Percentiles rank a stretch among this genome's conserved stretches.
Evolutionary conservation across 2,329 filamentous ascomycete species (phyloP).

Genomic region (Fusarium secorum): DNA sequence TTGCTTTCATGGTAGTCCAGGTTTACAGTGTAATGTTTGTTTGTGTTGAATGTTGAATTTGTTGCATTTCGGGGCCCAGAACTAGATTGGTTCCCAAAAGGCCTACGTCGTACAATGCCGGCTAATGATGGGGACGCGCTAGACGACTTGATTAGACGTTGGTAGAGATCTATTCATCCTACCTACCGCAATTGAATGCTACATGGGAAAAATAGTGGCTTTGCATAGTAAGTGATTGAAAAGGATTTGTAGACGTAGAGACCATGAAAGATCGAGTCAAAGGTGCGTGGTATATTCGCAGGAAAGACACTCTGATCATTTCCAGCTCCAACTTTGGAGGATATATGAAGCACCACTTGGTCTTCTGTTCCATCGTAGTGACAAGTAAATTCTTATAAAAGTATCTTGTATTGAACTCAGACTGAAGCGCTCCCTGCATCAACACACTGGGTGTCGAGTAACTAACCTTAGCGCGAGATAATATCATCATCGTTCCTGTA

Average conservation of each 20-base stretch:
- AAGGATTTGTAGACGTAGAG: not conserved
- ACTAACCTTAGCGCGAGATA: not conserved
- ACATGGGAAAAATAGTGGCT: not conserved
- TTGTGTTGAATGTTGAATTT: not conserved
- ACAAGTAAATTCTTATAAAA: not conserved
- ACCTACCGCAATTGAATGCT: rapidly evolving
- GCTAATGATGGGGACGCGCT: not conserved
- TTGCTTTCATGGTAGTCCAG: not conserved
- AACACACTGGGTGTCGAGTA: not conserved
- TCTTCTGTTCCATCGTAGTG: not conserved
- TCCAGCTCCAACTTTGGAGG: too few relatives aligned
- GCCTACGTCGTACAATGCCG: not conserved
- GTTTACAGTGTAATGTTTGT: rapidly evolving
- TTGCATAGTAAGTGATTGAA: rapidly evolving
- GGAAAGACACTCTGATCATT: not conserved
- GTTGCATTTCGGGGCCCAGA: too few relatives aligned
- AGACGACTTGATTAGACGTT: not conserved
- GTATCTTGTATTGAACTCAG: not conserved
- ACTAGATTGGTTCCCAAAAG: not conserved
- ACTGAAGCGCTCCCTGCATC: not conserved
- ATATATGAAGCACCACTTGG: not conserved
- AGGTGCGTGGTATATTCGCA: too few relatives aligned
- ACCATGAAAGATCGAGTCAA: rapidly evolving
- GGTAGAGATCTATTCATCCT: rapidly evolving
- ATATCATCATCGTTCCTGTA: not conserved